Base-by-base conservation (phyloP, 1,139 yeast genomes). In the Kurtzmaniella natalensis region DNA sequence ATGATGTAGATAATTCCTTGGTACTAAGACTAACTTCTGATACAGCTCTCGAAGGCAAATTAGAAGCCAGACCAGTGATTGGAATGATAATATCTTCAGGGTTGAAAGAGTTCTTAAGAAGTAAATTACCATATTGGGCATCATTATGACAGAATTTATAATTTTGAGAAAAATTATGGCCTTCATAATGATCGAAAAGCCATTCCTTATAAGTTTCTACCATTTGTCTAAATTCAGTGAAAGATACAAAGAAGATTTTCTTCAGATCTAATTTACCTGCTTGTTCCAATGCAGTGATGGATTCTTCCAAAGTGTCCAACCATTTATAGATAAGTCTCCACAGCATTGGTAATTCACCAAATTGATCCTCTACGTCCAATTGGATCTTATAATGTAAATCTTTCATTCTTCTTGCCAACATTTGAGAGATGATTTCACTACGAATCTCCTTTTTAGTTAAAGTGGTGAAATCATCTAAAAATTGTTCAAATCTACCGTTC, bases 351-450 rank as follows among this genome's bases (percentile, higher is more conserved):
- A 56, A 34, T 1, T 83, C 85, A 8, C 55, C 54, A 21, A 65
- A 59, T 45, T 81, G 89, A 3, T 57, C 59, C 18, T 19, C 30
- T 6, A 55, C 51, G 22, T 75, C 72, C 36, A 92, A 61, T n/a
- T 75, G 76, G 20, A 92, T 78, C 49, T 89, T 88, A 40, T 72
- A 72, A 53, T 92, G 98, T 40, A 92, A 70, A 48, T 92, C 97
- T 49, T 92, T 82, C 97, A 92, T 92, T 63, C 98, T 80, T 64
- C 95, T 78, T 7, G 96, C 96, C 44, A 92, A 81, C 66, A 86
- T 85, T 44, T 82, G 81, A 32, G 92, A 79, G 15, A 85, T 79
- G 17, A 80, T 78, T 41, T 85, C 79, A 43, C 80, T 78, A 51
- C 94, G 72, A 37, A 92, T 76, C 45, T 85, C 87, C 9, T 73